phyloP scores from a whole-genome alignment of 805 yeast species.

The Wickerhamiella cacticola region DNA sequence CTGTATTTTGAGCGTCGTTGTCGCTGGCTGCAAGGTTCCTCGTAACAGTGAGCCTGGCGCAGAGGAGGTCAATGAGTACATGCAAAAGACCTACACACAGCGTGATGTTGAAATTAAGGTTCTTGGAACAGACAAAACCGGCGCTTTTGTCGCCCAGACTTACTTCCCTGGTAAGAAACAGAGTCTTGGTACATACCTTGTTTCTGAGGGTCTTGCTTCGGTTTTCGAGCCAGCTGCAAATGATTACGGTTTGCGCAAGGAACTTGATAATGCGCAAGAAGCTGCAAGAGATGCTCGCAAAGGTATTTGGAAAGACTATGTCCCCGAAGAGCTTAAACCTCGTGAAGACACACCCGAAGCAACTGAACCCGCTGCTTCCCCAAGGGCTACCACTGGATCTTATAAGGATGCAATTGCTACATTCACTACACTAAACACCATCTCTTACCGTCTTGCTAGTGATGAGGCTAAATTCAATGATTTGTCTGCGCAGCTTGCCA shows the following conservation, averaged over 20 bases:
- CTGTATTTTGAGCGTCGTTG: constrained; percentile 51
- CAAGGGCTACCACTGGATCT: constrained; percentile 17
- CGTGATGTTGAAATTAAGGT: constrained; percentile 62
- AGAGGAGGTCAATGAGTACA: constrained; percentile 42
- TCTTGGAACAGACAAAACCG: constrained; percentile 59
- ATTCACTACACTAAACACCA: constrained; percentile 19
- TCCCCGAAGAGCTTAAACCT: constrained; percentile 28
- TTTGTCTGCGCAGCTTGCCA: constrained; percentile 21
- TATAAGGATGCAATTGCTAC: constrained; percentile 31
- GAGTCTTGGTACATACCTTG: constrained; percentile 39
- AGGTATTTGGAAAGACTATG: constrained; percentile 61
- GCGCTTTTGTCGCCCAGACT: constrained; percentile 68
- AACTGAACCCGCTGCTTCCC: constrained; percentile 17
- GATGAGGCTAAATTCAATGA: constrained; percentile 18
- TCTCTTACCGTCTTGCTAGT: constrained; percentile 22
- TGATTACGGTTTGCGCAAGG: constrained; percentile 43
- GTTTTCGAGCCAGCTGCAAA: constrained; percentile 54
- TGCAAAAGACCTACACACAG: constrained; percentile 48
- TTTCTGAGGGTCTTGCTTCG: constrained; percentile 51
- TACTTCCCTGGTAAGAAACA: constrained; percentile 33
- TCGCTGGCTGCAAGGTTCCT: constrained; percentile 56
- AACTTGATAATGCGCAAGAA: constrained; percentile 50
- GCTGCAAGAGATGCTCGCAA: constrained; percentile 41
- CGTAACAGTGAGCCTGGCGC: constrained; percentile 29
- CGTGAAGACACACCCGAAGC: constrained; percentile 18